phyloP scores from a whole-genome alignment of 331 rosid species.

The Quercus tomentella region DNA sequence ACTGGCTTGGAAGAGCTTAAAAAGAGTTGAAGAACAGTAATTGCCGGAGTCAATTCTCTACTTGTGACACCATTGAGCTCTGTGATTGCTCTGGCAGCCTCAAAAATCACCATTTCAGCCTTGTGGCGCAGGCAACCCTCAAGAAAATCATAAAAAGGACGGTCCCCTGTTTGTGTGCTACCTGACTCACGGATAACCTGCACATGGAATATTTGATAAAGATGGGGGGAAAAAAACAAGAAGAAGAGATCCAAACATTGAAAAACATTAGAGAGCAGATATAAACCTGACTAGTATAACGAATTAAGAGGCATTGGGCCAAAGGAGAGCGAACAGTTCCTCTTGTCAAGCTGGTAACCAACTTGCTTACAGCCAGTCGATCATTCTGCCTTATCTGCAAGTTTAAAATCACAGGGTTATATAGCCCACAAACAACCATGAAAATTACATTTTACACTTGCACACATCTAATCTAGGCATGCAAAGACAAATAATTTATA shows the following conservation, averaged over 20 bases:
- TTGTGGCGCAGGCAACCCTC: slow-evolving; percentile 99
- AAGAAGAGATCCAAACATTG: neutral
- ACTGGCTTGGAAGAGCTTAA: slow-evolving; percentile 97
- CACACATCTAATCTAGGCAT: neutral
- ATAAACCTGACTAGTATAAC: slow-evolving; percentile 90
- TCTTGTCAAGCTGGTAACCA: slow-evolving; percentile 96
- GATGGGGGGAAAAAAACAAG: slow-evolving; percentile 1
- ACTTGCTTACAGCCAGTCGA: slow-evolving; percentile 94
- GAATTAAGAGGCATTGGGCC: slow-evolving; percentile 94
- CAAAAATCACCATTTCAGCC: slow-evolving; percentile 97
- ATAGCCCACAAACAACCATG: neutral
- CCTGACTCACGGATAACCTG: slow-evolving; percentile 93
- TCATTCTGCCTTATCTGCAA: slow-evolving; percentile 97
- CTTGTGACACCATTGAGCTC: slow-evolving; percentile 89
- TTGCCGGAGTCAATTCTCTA: slow-evolving; percentile 94
- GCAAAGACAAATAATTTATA: neutral
- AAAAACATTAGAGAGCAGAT: slow-evolving; percentile 15
- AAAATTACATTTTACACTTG: neutral
- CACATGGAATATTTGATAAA: slow-evolving; percentile 16
- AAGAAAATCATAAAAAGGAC: slow-evolving; percentile 92
- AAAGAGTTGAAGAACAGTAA: slow-evolving; percentile 98
- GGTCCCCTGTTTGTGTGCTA: slow-evolving; percentile 79
- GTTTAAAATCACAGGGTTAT: neutral
- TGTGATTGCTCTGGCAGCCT: slow-evolving; percentile 96
- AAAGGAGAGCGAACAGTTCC: slow-evolving; percentile 93